Evolutionary conservation across 1,284 basidiomycete species (phyloP), one percentile per base, ranked within the genome.

Genomic region (Tilletia indica): DNA sequence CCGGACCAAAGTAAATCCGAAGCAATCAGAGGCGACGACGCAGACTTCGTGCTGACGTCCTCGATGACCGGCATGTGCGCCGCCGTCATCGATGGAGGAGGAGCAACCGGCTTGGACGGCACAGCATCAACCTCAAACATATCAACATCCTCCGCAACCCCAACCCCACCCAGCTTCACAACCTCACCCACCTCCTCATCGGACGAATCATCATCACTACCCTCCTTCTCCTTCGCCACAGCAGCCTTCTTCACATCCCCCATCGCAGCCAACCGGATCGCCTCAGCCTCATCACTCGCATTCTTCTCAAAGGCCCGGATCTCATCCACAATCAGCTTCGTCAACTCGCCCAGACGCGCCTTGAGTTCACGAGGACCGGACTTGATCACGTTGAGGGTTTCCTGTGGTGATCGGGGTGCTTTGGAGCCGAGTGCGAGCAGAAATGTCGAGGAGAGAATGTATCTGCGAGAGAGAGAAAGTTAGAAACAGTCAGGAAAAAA

Each of bases 341-440:
- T 79, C n/a, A 82, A 16, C 61, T 82, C 80, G 14, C 69, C 70
- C 3, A 73, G 56, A 12, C 80, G 69, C 71, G 73, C 75, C 54
- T 77, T 78, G 69, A 81, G 70, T 16, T 68, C 69, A 1, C 56
- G 66, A 2, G 76, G 73, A 8, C 76, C 73, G 16, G 73, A 71
- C 25, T 79, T 74, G 36, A 80, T 64, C 47, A 76, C 74, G 12
- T 74, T 73, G 63, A 77, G 36, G 21, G 76, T 76, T 0, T 76
- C 79, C 9, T 73, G 71, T 2, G 69, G 39, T 14, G 73, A 78
- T 8, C 56, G 66, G 5, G 81, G 82, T 45, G 80, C 79, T 47
- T 80, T 74, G 9, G 77, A 70, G 0, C 80, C 81, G 16, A 83
- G 68, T 67, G 72, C 73, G 69, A 83, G 74, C 6, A 83, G 69